A percentile compares a stretch with the other conserved stretches of the same genome.
Evolutionary conservation across 495 filamentous ascomycete species (phyloP).

Genomic region (Penicillium tannophilum): DNA sequence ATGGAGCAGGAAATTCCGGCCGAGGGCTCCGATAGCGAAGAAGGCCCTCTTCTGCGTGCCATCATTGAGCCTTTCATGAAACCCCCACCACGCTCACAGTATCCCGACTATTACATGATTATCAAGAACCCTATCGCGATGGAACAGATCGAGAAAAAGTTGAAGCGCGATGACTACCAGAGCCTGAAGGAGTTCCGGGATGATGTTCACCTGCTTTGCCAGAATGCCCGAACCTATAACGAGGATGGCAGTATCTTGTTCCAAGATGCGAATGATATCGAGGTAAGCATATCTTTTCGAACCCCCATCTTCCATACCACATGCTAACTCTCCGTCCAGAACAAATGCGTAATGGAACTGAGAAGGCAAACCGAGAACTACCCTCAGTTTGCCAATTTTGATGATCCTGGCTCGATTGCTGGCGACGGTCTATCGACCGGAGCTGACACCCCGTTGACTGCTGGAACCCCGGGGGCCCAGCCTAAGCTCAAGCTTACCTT

Average conservation of each 20-base stretch:
- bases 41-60: slow-evolving; percentile 62
- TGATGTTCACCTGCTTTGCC: slow-evolving; percentile 81
- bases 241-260: slow-evolving; percentile 91
- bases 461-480: slow-evolving; percentile 48
- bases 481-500: slow-evolving; percentile 61
- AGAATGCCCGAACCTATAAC: slow-evolving; percentile 92
- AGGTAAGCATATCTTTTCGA: slow-evolving; percentile 59
- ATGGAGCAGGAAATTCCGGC: slow-evolving; percentile 66
- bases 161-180: slow-evolving; percentile 90
- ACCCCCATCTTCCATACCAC: background rate
- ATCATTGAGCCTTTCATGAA: slow-evolving; percentile 96
- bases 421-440: slow-evolving; percentile 66
- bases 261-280: slow-evolving; percentile 88
- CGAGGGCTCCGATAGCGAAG: slow-evolving; percentile 61
- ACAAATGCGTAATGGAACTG: slow-evolving; percentile 66
- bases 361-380: slow-evolving; percentile 69
- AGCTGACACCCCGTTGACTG: slow-evolving; percentile 70
- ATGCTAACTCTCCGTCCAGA: slow-evolving; percentile 48
- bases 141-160: slow-evolving; percentile 88
- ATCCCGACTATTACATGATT: slow-evolving; percentile 91
- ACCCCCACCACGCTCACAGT: slow-evolving; percentile 81
- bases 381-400: slow-evolving; percentile 74
- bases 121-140: slow-evolving; percentile 91
- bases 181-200: slow-evolving; percentile 75
- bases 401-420: slow-evolving; percentile 50